Evolutionary conservation across 2,329 filamentous ascomycete species (phyloP).

Genomic region (Penicillium sp.): DNA sequence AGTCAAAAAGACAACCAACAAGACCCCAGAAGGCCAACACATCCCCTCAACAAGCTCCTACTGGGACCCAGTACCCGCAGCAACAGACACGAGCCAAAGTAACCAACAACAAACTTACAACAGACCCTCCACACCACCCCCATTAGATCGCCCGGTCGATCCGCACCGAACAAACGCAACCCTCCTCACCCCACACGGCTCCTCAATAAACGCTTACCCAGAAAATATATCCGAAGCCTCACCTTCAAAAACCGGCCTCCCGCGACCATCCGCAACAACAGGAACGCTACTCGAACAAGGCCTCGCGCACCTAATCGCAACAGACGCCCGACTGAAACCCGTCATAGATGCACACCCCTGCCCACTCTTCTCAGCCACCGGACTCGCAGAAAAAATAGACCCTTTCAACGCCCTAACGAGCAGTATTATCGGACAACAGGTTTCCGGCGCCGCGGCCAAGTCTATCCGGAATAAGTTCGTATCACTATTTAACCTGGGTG

Average conservation of each 20-base stretch:
- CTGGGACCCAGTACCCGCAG: slow-evolving; percentile 25
- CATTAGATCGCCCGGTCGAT: slow-evolving; percentile 50
- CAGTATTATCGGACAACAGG: slow-evolving; percentile 95
- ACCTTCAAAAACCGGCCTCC: slow-evolving; percentile 45
- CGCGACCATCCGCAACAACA: slow-evolving; percentile 62
- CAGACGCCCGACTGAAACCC: slow-evolving; percentile 72
- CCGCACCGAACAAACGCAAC: slow-evolving; percentile 54
- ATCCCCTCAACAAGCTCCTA: slow-evolving; percentile 17
- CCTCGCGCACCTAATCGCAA: slow-evolving; percentile 70
- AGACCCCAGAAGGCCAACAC: slow-evolving; percentile 11
- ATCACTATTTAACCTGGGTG: slow-evolving; percentile 64
- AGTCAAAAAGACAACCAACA: slow-evolving; percentile 25
- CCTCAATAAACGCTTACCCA: slow-evolving; percentile 54
- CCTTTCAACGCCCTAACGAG: slow-evolving; percentile 83
- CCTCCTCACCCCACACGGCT: slow-evolving; percentile 53
- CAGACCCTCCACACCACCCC: slow-evolving; percentile 51
- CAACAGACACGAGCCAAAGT: slow-evolving; percentile 31
- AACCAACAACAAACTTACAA: slow-evolving; percentile 32
- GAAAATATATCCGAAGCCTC: slow-evolving; percentile 36
- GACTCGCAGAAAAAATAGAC: slow-evolving; percentile 82
- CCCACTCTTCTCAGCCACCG: slow-evolving; percentile 76
- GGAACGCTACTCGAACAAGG: slow-evolving; percentile 75
- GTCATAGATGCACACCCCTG: slow-evolving; percentile 78
- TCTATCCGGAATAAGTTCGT: slow-evolving; percentile 89
- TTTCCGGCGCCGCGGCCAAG: slow-evolving; percentile 87